Conservation (phyloP, 129 eudicot species). For the Kitagawia praeruptora region DNA sequence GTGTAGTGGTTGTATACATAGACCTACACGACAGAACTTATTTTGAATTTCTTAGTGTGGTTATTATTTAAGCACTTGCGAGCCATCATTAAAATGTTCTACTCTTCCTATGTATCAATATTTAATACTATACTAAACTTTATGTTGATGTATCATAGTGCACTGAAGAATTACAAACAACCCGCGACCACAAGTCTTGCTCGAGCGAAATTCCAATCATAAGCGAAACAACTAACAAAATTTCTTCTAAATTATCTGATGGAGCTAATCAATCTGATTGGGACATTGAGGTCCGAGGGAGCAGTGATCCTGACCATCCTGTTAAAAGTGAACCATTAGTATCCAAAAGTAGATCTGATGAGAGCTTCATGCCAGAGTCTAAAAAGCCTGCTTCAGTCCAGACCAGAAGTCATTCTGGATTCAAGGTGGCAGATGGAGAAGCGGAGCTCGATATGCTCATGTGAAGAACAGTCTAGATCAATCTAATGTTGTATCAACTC, state of each 20-base stretch:
- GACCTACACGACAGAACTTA: not conserved
- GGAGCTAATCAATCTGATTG: conserved; percentile 1
- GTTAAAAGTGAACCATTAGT: conserved; percentile 4
- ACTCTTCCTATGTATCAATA: not conserved
- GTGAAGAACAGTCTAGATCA: conserved; percentile 4
- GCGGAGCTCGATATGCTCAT: conserved; percentile 73
- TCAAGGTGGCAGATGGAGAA: conserved; percentile 55
- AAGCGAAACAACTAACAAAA: not conserved
- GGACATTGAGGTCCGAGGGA: not conserved
- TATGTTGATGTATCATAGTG: conserved; percentile 21
- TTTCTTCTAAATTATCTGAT: conserved; percentile 10
- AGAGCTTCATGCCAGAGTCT: conserved; percentile 13
- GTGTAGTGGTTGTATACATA: not conserved
- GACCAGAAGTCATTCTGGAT: conserved; percentile 17
- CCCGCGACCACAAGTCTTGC: conserved; percentile 2
- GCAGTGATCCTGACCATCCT: conserved; percentile 5
- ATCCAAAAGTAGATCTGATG: conserved; percentile 6
- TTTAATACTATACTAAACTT: not conserved
- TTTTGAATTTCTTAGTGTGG: not conserved
- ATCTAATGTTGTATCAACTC: conserved; percentile 9
- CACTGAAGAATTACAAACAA: conserved; percentile 23
- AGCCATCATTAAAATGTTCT: not conserved
- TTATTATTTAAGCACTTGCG: not conserved
- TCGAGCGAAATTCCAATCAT: conserved; percentile 10
- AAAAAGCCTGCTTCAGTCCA: conserved; percentile 16